Conservation (phyloP, 257 asterid species). For the Primulina tabacum region DNA sequence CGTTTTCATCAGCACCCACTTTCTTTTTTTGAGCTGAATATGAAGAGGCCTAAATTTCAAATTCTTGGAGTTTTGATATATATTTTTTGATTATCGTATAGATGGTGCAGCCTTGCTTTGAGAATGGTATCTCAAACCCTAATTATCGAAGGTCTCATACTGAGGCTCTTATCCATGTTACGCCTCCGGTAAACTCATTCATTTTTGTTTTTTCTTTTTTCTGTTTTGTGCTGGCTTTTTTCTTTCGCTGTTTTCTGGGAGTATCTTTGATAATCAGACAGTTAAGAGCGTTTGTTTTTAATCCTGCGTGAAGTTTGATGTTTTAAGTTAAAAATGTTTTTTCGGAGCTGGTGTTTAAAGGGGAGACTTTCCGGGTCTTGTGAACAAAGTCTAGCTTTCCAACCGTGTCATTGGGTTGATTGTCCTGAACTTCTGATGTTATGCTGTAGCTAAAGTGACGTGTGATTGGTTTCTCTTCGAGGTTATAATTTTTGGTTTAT, state of each 20-base stretch:
- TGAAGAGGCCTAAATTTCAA: slow-evolving; percentile 21
- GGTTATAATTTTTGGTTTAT: slow-evolving; percentile 3
- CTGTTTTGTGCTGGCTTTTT: neutral
- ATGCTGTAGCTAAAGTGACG: neutral
- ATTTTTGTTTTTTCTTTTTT: neutral
- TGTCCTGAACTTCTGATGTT: neutral
- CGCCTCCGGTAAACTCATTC: slow-evolving; percentile 31
- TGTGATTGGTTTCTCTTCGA: neutral
- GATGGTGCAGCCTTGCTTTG: slow-evolving; percentile 22
- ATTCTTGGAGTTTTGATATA: neutral
- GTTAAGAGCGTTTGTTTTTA: neutral
- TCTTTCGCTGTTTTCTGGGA: neutral
- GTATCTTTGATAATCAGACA: neutral
- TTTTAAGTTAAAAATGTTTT: neutral
- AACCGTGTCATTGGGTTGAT: neutral
- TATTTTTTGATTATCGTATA: neutral
- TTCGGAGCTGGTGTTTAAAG: neutral
- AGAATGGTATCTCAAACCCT: slow-evolving; percentile 31
- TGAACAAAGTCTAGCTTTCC: neutral
- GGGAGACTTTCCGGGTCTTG: neutral
- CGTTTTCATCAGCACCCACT: too few relatives aligned
- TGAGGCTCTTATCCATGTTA: slow-evolving; percentile 25
- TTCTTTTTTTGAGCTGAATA: neutral
- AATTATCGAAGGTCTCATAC: slow-evolving; percentile 27
- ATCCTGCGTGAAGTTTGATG: neutral